These are phyloP conservation scores for Discostella pseudostelligera DNA, from an alignment of 108 stramenopile genomes.

Conservation along the genomic window DNA sequence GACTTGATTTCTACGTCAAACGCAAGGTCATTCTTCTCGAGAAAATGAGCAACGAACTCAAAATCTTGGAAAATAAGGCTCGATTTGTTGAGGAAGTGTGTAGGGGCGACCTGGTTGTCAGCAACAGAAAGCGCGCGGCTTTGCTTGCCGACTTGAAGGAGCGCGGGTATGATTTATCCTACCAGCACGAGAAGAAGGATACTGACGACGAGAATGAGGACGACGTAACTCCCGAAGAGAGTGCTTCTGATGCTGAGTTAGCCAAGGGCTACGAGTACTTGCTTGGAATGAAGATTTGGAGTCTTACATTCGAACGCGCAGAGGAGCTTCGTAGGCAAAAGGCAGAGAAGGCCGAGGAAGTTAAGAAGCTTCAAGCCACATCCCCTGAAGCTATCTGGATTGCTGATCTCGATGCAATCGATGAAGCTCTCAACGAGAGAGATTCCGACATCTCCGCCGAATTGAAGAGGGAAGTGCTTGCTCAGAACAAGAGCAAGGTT, in stretches of 20 bases:
- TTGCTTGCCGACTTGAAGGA: slow-evolving; percentile 82
- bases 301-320: slow-evolving; percentile 95
- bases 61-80: slow-evolving; percentile 94
- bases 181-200: slow-evolving; percentile 49
- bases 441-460: slow-evolving; percentile 59
- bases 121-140: slow-evolving; percentile 90
- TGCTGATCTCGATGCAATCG: slow-evolving; percentile 92
- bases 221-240: slow-evolving; percentile 54
- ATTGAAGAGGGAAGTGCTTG: slow-evolving; percentile 57
- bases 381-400: slow-evolving; percentile 87
- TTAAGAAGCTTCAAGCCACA: slow-evolving; percentile 79
- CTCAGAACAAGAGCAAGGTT: slow-evolving; percentile 58
- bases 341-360: slow-evolving; percentile 77
- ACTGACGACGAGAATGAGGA: slow-evolving; percentile 55
- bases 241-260: slow-evolving; percentile 56
- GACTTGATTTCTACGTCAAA: slow-evolving; percentile 87
- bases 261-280: slow-evolving; percentile 98
- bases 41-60: slow-evolving; percentile 68
- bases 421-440: slow-evolving; percentile 83
- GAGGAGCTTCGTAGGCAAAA: slow-evolving; percentile 85
- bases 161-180: slow-evolving; percentile 85
- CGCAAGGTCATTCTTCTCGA: slow-evolving; percentile 81
- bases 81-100: slow-evolving; percentile 97
- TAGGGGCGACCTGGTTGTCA: slow-evolving; percentile 85
- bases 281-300: slow-evolving; percentile 98